phyloP scores from a whole-genome alignment of 2,329 filamentous ascomycete species.

The Shiraia sp. region DNA sequence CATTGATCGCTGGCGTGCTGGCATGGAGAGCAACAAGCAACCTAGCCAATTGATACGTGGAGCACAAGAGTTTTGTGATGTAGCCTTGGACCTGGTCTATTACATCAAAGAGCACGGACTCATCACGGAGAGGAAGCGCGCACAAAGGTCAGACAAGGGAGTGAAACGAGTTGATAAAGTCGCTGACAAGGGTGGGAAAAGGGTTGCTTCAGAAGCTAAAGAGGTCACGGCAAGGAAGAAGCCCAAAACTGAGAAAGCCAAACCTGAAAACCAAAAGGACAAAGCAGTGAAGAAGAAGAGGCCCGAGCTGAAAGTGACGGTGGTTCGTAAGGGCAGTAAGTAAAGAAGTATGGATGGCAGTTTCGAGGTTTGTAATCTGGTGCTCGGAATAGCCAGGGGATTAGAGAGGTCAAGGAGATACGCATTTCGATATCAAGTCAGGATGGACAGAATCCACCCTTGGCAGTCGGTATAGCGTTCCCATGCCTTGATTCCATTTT shows the following conservation, averaged over 20 bases:
- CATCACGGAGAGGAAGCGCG: conserved; percentile 9
- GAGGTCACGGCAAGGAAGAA: conserved; percentile 24
- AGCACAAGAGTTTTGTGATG: conserved; percentile 38
- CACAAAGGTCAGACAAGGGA: conserved; percentile 22
- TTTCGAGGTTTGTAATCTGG: too few relatives aligned
- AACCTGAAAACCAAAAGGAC: conserved; percentile 12
- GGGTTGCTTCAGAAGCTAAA: conserved; percentile 3
- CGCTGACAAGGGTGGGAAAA: conserved; percentile 1
- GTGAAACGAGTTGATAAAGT: conserved; percentile 12
- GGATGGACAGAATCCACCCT: too few relatives aligned
- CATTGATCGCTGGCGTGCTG: conserved; percentile 38
- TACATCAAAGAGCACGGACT: conserved; percentile 36
- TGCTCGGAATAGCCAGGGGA: too few relatives aligned
- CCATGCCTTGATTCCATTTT: too few relatives aligned
- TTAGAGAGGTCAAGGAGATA: too few relatives aligned
- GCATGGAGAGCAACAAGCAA: conserved; percentile 17
- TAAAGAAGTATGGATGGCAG: too few relatives aligned
- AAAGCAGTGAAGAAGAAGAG: conserved; percentile 33
- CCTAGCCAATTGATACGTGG: conserved; percentile 26
- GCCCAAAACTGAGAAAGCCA: conserved; percentile 13
- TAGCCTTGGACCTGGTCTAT: conserved; percentile 34
- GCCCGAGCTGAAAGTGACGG: not conserved
- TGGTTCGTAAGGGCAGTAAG: too few relatives aligned
- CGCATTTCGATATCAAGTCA: too few relatives aligned
- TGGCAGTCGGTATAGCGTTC: too few relatives aligned